These are phyloP conservation scores for Plenodomus lindquistii DNA, from an alignment of 2,329 filamentous ascomycete species.

Conservation along the genomic window DNA sequence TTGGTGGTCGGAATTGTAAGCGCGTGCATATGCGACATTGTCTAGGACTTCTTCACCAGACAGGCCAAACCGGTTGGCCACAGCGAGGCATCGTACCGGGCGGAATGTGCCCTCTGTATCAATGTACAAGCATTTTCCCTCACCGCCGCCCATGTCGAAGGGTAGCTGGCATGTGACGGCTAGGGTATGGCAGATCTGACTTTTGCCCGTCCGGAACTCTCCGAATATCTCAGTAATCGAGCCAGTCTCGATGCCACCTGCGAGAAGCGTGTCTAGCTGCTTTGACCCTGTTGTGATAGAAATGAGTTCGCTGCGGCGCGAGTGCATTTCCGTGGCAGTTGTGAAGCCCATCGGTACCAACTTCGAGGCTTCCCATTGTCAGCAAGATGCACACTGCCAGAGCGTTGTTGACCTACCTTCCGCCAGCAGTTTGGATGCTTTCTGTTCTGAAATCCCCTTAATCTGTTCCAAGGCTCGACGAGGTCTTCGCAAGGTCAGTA, in stretches of 20 bases:
- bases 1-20: constrained; percentile 98
- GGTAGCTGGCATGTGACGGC: constrained; percentile 97
- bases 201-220: constrained; percentile 97
- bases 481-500: constrained; percentile 53
- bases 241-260: constrained; percentile 93
- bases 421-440: constrained; percentile 85
- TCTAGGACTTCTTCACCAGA: constrained; percentile 97
- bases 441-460: constrained; percentile 97
- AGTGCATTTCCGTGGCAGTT: constrained; percentile 98
- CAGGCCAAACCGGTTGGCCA: constrained; percentile 91
- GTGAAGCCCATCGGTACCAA: constrained; percentile 99
- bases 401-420: constrained; percentile 66
- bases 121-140: constrained; percentile 98
- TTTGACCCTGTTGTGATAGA: constrained; percentile 98
- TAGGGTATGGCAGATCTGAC: constrained; percentile 97
- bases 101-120: constrained; percentile 96
- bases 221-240: constrained; percentile 98
- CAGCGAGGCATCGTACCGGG: constrained; percentile 85
- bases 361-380: constrained; percentile 71
- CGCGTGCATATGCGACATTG: constrained; percentile 96
- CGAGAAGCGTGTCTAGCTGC: constrained; percentile 91
- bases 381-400: background rate
- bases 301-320: constrained; percentile 92
- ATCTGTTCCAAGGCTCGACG: constrained; percentile 85
- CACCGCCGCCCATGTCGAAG: constrained; percentile 98